Base-by-base conservation (phyloP, 176 grass and related monocot genomes). In the Pharus latifolius region DNA sequence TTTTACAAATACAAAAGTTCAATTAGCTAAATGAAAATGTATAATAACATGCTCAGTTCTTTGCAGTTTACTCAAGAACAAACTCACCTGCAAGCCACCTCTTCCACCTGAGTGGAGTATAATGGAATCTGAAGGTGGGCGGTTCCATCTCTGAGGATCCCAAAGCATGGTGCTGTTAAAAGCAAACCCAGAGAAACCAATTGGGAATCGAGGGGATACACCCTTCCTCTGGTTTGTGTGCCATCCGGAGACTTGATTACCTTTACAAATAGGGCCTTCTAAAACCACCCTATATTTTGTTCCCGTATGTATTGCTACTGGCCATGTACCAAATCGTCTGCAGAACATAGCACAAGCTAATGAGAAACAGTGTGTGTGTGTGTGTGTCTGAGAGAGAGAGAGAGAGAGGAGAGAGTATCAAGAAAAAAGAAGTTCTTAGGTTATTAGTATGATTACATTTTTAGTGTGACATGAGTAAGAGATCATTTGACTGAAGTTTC, bases 111-210 rank as follows among this genome's bases (percentile, higher is more conserved):
- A 74, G 29, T 91, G 92, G 72, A 88, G 80, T 4, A 76, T 71
- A 47, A 88, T 87, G 56, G 92, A 91, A 69, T 83, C 89, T 80
- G 77, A 33, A 56, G 88, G 78, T 33, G 80, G 79, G 28, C 85
- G 92, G 57, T 88, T 78, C 70, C 88, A 96, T 60, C 81, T 88
- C 53, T 84, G 81, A 45, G 92, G 86, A 43, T 96, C 88, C 92
- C 92, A 96, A n/a, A 96, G 57, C 69, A 96, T 69, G 67, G 92
- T 91, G 45, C 85, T 91, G 78, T 96, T 91, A 70, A 91, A 96
- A 69, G 92, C 92, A 72, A 96, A 85, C 11, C 82, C 88, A 70
- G 92, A 69, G 56, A 91, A 85, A 51, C 79, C 78, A 56, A 82
- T 63, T 50, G 81, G 92, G 38, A 91, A 91, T 69, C 88, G 86